These are phyloP conservation scores for Populus davidiana DNA, from an alignment of 345 rosid genomes.

Conservation along the genomic window DNA sequence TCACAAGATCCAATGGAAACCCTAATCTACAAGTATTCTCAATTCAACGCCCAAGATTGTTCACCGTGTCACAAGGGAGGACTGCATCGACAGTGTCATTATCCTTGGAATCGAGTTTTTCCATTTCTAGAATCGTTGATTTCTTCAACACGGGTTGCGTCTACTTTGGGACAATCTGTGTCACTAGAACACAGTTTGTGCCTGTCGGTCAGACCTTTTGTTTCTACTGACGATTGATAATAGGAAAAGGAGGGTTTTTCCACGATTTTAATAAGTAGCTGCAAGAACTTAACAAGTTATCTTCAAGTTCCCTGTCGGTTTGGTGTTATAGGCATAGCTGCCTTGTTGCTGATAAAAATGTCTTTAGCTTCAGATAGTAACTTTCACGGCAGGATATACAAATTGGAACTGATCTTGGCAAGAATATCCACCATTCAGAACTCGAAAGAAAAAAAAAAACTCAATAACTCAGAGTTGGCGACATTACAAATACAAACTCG, in stretches of 20 bases:
- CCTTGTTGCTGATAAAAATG: neutral
- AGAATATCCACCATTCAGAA: neutral
- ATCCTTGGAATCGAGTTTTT: neutral
- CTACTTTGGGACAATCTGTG: neutral
- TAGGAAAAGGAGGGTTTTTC: neutral
- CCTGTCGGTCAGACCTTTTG: neutral
- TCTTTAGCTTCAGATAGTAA: neutral
- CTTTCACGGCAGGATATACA: neutral
- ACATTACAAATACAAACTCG: constrained; percentile 16
- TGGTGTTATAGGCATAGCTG: neutral
- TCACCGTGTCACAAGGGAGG: neutral
- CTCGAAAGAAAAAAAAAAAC: neutral
- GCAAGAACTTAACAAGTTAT: neutral
- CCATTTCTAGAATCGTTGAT: neutral
- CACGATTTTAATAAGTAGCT: neutral
- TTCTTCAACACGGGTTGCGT: neutral
- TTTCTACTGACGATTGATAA: neutral
- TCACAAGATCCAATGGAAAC: too few relatives aligned
- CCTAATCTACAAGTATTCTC: too few relatives aligned
- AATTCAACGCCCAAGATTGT: neutral
- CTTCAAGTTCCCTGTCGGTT: neutral
- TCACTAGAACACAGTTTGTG: neutral
- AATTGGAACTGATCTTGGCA: neutral
- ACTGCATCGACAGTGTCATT: neutral
- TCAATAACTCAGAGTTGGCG: constrained; percentile 3